phyloP scores from a whole-genome alignment of 169 alveolate species.

The Plasmodium relictum region DNA sequence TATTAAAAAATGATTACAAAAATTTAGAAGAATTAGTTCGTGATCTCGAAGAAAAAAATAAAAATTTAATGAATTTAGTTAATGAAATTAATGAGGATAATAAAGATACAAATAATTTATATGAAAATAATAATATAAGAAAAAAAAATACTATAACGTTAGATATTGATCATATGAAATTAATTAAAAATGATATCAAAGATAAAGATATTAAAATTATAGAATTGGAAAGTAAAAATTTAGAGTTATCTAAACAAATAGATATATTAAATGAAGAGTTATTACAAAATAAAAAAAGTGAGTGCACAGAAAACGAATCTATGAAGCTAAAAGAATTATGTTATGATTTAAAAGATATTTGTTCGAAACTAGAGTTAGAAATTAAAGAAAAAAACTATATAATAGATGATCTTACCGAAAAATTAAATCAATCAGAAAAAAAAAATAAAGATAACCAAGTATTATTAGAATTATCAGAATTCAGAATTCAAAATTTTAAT shows the following conservation, averaged over 20 bases:
- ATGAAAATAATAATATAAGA: background rate
- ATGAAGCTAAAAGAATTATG: slow-evolving; percentile 64
- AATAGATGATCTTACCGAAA: slow-evolving; percentile 68
- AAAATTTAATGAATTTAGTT: slow-evolving; percentile 39
- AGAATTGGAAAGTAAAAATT: slow-evolving; percentile 69
- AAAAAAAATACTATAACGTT: slow-evolving; percentile 29
- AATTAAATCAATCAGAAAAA: slow-evolving; percentile 51
- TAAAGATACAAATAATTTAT: background rate
- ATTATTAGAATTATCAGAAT: slow-evolving; percentile 76
- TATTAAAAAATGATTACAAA: slow-evolving; percentile 54
- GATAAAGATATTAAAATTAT: slow-evolving; percentile 71
- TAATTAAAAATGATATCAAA: slow-evolving; percentile 67
- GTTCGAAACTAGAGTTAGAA: slow-evolving; percentile 70
- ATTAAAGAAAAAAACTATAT: slow-evolving; percentile 63
- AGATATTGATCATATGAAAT: slow-evolving; percentile 52
- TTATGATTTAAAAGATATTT: slow-evolving; percentile 77
- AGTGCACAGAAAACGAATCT: slow-evolving; percentile 48
- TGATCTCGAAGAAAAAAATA: slow-evolving; percentile 69
- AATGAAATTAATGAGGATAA: slow-evolving; percentile 26
- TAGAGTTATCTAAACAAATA: slow-evolving; percentile 58
- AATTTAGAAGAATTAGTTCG: slow-evolving; percentile 54
- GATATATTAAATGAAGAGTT: slow-evolving; percentile 60
- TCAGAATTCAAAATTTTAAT: slow-evolving; percentile 76
- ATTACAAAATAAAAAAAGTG: slow-evolving; percentile 17
- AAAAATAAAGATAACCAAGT: slow-evolving; percentile 77